Percentiles rank a stretch among this genome's conserved stretches.
These are phyloP conservation scores for Rhynchospora breviuscula DNA, from an alignment of 176 grass and related monocot species.

Conservation along the genomic window DNA sequence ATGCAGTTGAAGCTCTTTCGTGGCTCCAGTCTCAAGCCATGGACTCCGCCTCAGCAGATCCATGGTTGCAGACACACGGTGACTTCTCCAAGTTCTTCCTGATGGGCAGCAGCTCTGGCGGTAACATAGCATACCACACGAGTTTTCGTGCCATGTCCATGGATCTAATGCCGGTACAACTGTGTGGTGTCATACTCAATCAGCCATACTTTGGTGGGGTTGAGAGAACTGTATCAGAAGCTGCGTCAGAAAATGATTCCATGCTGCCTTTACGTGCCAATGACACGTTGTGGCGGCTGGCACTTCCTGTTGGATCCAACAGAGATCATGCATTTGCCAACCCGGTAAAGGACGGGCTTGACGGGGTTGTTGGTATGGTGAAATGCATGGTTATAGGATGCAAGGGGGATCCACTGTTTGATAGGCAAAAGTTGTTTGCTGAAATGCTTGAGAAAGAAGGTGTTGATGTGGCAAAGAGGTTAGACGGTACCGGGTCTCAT, in stretches of 20 bases:
- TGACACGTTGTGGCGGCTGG: slow-evolving; percentile 63
- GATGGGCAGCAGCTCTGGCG: slow-evolving; percentile 89
- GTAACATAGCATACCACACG: slow-evolving; percentile 65
- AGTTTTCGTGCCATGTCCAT: slow-evolving; percentile 23
- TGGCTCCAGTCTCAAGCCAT: slow-evolving; percentile 43
- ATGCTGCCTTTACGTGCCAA: slow-evolving; percentile 57
- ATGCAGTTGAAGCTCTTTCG: slow-evolving; percentile 48
- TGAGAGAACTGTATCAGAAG: slow-evolving; percentile 58
- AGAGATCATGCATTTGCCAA: slow-evolving; percentile 74
- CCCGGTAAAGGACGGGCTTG: slow-evolving; percentile 26
- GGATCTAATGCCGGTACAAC: slow-evolving; percentile 6
- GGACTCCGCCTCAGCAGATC: slow-evolving; percentile 2
- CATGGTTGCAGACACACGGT: slow-evolving; percentile 41
- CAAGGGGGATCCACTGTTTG: slow-evolving; percentile 60
- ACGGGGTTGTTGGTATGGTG: slow-evolving; percentile 8
- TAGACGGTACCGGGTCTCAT: slow-evolving; percentile 44
- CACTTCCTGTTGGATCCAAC: slow-evolving; percentile 46
- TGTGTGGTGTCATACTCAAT: slow-evolving; percentile 52
- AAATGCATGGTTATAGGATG: slow-evolving; percentile 49
- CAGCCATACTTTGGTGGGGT: slow-evolving; percentile 80
- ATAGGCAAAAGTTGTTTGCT: slow-evolving; percentile 53
- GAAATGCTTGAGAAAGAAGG: slow-evolving; percentile 38
- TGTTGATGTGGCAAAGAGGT: slow-evolving; percentile 42
- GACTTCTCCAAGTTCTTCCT: slow-evolving; percentile 60
- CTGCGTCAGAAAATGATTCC: slow-evolving; percentile 41